Evolutionary conservation across 2,329 filamentous ascomycete genomes (phyloP).

Genomic region (Trichoderma sp.): DNA sequence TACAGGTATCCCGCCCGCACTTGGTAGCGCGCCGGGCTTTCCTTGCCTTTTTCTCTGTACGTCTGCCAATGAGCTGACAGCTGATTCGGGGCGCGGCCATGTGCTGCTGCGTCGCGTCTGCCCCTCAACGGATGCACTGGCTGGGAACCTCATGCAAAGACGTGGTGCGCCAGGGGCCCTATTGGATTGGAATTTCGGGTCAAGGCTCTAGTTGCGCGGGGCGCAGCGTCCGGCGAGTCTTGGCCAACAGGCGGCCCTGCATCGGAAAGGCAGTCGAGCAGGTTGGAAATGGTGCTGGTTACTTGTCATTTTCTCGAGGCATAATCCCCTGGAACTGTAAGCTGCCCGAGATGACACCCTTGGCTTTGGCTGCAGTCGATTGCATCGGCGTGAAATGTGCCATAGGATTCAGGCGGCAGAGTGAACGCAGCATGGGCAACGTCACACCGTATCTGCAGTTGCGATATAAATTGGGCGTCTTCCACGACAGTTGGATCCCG

Average conservation of each 20-base stretch:
- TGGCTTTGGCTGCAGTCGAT: not conserved
- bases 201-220: slow-evolving; percentile 12
- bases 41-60: not conserved
- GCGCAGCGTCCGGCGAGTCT: slow-evolving; percentile 10
- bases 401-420: slow-evolving; percentile 1
- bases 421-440: slow-evolving; percentile 11
- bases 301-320: not conserved
- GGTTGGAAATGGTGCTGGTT: slow-evolving; percentile 6
- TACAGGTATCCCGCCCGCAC: slow-evolving; percentile 10
- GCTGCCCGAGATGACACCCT: not conserved
- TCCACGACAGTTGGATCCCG: slow-evolving; percentile 1
- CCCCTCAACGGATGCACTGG: slow-evolving; percentile 18
- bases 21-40: slow-evolving; percentile 6
- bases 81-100: slow-evolving; percentile 23
- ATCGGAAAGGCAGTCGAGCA: slow-evolving; percentile 16
- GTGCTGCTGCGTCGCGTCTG: slow-evolving; percentile 23
- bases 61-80: slow-evolving; percentile 14
- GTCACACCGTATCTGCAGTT: slow-evolving; percentile 11
- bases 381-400: slow-evolving; percentile 11
- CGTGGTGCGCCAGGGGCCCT: slow-evolving; percentile 19
- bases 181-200: slow-evolving; percentile 26
- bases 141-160: slow-evolving; percentile 16
- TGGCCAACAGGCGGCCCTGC: slow-evolving; percentile 16
- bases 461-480: not conserved
- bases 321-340: not conserved